These are phyloP conservation scores for Fragaria ananassa DNA, from an alignment of 306 rosid genomes.

Conservation along the genomic window DNA sequence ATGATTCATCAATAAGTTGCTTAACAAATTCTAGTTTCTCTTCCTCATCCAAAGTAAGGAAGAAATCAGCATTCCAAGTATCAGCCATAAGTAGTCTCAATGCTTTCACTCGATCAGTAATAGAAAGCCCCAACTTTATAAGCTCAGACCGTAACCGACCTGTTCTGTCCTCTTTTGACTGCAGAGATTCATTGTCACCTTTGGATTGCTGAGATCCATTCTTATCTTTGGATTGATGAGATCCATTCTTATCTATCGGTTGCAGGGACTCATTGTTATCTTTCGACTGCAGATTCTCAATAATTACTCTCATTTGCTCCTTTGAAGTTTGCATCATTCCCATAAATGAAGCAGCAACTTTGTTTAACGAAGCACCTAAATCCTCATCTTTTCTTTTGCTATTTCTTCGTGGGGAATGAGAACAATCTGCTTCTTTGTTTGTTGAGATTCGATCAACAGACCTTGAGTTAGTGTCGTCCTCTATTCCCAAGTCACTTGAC, in stretches of 20 bases:
- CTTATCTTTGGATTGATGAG: not conserved
- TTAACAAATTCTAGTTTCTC: slow-evolving; percentile 19
- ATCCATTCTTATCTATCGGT: not conserved
- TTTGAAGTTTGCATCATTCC: slow-evolving; percentile 9
- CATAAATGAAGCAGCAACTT: slow-evolving; percentile 2
- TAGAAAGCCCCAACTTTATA: slow-evolving; percentile 8
- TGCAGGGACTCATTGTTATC: not conserved
- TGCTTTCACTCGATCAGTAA: slow-evolving; percentile 10
- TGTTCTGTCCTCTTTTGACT: not conserved
- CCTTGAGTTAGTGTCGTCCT: slow-evolving; percentile 6
- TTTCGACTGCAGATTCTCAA: not conserved
- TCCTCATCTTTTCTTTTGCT: not conserved
- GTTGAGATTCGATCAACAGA: slow-evolving; percentile 7
- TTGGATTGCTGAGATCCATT: not conserved
- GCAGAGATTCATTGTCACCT: not conserved
- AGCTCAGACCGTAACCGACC: slow-evolving; percentile 1
- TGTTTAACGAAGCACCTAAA: not conserved
- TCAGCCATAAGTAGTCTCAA: slow-evolving; percentile 2
- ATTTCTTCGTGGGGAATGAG: not conserved
- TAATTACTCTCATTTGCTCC: slow-evolving; percentile 4
- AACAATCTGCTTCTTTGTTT: not conserved
- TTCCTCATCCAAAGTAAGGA: slow-evolving; percentile 11
- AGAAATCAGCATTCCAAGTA: slow-evolving; percentile 11
- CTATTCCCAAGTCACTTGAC: not conserved
- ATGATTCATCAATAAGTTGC: slow-evolving; percentile 21